Conservation (phyloP, 257 asterid genomes). For the Linderniella brevidens region DNA sequence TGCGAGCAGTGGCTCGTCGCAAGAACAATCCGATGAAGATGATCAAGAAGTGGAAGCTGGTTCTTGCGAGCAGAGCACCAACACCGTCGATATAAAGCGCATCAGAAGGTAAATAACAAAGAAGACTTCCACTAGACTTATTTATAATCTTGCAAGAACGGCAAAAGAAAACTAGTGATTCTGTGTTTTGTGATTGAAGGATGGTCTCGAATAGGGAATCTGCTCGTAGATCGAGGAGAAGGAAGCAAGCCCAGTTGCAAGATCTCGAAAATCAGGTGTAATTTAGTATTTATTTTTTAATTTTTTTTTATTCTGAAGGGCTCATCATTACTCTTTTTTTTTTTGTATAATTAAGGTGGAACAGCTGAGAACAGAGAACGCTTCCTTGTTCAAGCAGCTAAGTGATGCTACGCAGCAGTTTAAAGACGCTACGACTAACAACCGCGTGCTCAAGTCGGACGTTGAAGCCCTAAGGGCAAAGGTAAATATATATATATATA, state of each 20-base stretch:
- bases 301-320: too few relatives aligned
- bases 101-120: background rate
- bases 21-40: background rate
- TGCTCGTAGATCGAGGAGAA: constrained; percentile 14
- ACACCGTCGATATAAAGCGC: background rate
- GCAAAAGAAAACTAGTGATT: background rate
- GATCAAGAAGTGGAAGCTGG: background rate
- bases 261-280: constrained; percentile 10
- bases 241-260: constrained; percentile 14
- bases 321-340: too few relatives aligned
- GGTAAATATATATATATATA: constrained; percentile 17
- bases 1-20: background rate
- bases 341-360: constrained; percentile 25
- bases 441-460: constrained; percentile 75
- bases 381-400: constrained; percentile 46
- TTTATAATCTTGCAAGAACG: background rate
- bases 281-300: background rate
- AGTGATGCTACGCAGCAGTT: constrained; percentile 50
- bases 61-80: background rate
- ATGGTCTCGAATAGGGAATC: constrained; percentile 15
- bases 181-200: constrained; percentile 4
- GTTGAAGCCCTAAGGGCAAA: constrained; percentile 95
- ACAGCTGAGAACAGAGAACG: constrained; percentile 40
- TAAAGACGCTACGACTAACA: constrained; percentile 62
- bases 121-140: background rate